Percentiles rank a stretch among this genome's conserved stretches.
These are phyloP conservation scores for Penicillium canescens DNA, from an alignment of 495 filamentous ascomycete species.

Conservation along the genomic window DNA sequence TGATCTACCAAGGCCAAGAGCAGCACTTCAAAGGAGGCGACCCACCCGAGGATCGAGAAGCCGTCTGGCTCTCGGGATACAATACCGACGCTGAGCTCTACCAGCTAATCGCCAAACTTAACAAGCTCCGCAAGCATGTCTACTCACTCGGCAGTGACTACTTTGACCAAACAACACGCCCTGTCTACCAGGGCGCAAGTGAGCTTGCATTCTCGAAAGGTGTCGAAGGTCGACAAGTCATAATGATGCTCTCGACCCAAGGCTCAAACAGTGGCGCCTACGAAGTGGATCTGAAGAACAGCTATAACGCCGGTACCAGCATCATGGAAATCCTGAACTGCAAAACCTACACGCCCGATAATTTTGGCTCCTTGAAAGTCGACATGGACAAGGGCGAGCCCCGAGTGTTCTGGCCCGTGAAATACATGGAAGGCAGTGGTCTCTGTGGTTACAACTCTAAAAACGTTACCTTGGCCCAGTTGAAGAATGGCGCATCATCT, in stretches of 20 bases:
- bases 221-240: conserved; percentile 48
- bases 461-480: conserved; percentile 15
- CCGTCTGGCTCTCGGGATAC: conserved; percentile 70
- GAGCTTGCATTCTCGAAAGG: conserved; percentile 68
- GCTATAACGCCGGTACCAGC: conserved; percentile 30
- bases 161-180: conserved; percentile 46
- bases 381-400: conserved; percentile 51
- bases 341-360: conserved; percentile 39
- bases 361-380: conserved; percentile 44
- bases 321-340: conserved; percentile 55
- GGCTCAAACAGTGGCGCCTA: conserved; percentile 46
- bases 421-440: conserved; percentile 35
- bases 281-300: conserved; percentile 42
- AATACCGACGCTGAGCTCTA: conserved; percentile 60
- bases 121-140: conserved; percentile 60
- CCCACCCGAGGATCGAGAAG: conserved; percentile 70
- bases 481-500: conserved; percentile 10
- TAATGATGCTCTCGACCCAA: conserved; percentile 60
- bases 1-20: conserved; percentile 71
- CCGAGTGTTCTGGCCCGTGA: conserved; percentile 41
- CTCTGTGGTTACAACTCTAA: conserved; percentile 31
- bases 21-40: conserved; percentile 61
- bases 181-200: conserved; percentile 54
- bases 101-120: conserved; percentile 55
- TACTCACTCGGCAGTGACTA: conserved; percentile 48